These are phyloP conservation scores for Backusella westeae DNA, from an alignment of 192 early-diverging fungal genomes.

Conservation along the genomic window DNA sequence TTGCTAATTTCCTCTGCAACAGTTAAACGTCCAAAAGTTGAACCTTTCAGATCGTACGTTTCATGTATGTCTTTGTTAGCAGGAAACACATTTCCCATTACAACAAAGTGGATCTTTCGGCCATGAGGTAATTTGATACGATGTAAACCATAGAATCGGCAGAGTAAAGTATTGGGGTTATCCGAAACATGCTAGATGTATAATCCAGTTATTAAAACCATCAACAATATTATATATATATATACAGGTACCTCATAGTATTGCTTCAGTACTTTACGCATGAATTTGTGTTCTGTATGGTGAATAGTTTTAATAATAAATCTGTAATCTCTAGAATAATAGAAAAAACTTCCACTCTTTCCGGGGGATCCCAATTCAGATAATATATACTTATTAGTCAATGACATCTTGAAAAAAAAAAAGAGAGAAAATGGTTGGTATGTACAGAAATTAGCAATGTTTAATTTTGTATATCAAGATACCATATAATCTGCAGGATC, in stretches of 20 bases:
- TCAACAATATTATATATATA: neutral
- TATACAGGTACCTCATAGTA: conserved; percentile 72
- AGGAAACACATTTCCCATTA: conserved; percentile 99
- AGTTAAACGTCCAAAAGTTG: conserved; percentile 81
- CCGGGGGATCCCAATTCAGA: conserved; percentile 94
- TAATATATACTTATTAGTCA: conserved; percentile 95
- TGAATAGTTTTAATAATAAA: conserved; percentile 99
- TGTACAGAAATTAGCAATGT: neutral
- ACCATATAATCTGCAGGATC: conserved; percentile 94
- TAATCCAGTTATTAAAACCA: neutral
- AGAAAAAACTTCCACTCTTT: conserved; percentile 96
- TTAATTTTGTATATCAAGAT: conserved; percentile 6
- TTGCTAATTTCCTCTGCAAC: conserved; percentile 70
- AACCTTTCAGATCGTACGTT: conserved; percentile 96
- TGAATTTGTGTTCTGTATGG: conserved; percentile 92
- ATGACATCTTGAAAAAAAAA: conserved; percentile 59
- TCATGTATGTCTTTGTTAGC: conserved; percentile 96
- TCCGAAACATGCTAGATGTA: conserved; percentile 67
- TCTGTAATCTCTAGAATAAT: conserved; percentile 96
- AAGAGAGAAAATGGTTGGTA: neutral
- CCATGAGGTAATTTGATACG: conserved; percentile 93
- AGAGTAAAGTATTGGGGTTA: conserved; percentile 91
- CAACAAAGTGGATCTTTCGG: conserved; percentile 96
- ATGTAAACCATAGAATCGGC: conserved; percentile 94
- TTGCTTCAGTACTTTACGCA: conserved; percentile 80